Percentiles rank a stretch among this genome's conserved stretches.
Conservation (phyloP, 805 yeast species). For the Wickerhamiella lipophila region DNA sequence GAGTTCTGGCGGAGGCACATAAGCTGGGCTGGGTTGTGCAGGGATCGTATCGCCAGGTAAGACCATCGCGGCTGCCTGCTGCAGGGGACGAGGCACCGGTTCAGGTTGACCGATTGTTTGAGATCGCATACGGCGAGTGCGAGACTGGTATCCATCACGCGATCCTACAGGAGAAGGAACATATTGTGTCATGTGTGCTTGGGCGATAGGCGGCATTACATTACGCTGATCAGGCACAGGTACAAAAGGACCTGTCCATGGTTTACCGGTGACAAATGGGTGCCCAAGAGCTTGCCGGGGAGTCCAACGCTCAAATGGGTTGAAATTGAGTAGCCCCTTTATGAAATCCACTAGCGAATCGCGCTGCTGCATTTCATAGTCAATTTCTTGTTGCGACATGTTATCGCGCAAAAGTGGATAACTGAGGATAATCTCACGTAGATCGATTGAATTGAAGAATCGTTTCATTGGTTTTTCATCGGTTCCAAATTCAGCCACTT, state of each 20-base stretch:
- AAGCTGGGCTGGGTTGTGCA: slow-evolving; percentile 32
- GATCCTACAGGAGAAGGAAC: background rate
- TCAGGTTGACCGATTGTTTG: slow-evolving; percentile 32
- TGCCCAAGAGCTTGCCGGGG: slow-evolving; percentile 91
- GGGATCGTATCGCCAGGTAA: slow-evolving; percentile 29
- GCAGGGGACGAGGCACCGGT: slow-evolving; percentile 31
- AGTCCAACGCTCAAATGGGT: slow-evolving; percentile 91
- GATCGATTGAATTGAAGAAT: slow-evolving; percentile 54
- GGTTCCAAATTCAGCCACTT: slow-evolving; percentile 32
- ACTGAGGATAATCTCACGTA: slow-evolving; percentile 62
- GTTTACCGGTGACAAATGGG: slow-evolving; percentile 66
- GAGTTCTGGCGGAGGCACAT: slow-evolving; percentile 31
- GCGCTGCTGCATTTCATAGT: slow-evolving; percentile 63
- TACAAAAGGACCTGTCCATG: slow-evolving; percentile 35
- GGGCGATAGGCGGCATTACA: slow-evolving; percentile 2
- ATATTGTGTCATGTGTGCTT: background rate
- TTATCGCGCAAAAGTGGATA: slow-evolving; percentile 39
- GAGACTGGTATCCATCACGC: background rate
- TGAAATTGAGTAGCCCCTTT: slow-evolving; percentile 60
- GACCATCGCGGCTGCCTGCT: slow-evolving; percentile 32
- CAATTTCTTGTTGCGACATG: slow-evolving; percentile 35
- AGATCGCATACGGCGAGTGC: slow-evolving; percentile 27
- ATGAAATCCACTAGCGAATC: slow-evolving; percentile 64
- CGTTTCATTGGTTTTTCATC: slow-evolving; percentile 72
- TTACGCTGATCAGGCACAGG: slow-evolving; percentile 6